Base-by-base conservation (phyloP, 2,329 filamentous ascomycete species). In the Arthrobotrys pseudoclavata region DNA sequence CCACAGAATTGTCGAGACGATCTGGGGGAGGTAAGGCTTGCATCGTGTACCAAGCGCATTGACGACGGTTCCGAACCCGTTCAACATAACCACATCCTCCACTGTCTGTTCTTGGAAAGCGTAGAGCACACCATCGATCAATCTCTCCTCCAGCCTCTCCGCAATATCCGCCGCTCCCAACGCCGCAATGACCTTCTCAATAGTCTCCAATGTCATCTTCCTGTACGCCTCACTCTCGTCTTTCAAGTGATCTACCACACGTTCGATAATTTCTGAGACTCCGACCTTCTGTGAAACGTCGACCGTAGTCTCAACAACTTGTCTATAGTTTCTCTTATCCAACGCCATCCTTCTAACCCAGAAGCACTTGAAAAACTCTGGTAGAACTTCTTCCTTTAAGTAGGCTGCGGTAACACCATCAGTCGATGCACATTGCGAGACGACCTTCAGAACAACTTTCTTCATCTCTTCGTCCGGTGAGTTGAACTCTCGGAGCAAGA, bases 401-500 rank as follows among this genome's bases (percentile, higher is more conserved):
- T 98, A 99, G 45, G 91, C 92, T 40, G 94, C 92, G 37, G 96
- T 98, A 29, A 99, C 96, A 85, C 96, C 96, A 82, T 97, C 92
- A 1, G 95, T 98, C 81, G 91, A 91, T 6, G 96, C 93, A 83
- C 96, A 98, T 83, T 99, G 96, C 18, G 94, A 97, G 15, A 99
- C 90, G 29, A 99, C 96, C 85, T 98, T 98, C 74, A 99, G 86
- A 6, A 99, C 96, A 0, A 99, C 96, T 86, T 99, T 99, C 86
- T 98, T 99, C 96, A 99, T 99, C 84, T 99, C 96, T 84, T 99
- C 96, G 80, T 99, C 96, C 0, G 96, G 96, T 0, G 95, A 97
- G 5, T 94, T 92, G 82, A 99, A 99, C 83, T 99, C 96, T 82
- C 96, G 90, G 31, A 98, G 89, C 13, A 99, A 86, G 82, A 98